phyloP scores from a whole-genome alignment of 169 alveolate genomes.

The Babesia ovata region DNA sequence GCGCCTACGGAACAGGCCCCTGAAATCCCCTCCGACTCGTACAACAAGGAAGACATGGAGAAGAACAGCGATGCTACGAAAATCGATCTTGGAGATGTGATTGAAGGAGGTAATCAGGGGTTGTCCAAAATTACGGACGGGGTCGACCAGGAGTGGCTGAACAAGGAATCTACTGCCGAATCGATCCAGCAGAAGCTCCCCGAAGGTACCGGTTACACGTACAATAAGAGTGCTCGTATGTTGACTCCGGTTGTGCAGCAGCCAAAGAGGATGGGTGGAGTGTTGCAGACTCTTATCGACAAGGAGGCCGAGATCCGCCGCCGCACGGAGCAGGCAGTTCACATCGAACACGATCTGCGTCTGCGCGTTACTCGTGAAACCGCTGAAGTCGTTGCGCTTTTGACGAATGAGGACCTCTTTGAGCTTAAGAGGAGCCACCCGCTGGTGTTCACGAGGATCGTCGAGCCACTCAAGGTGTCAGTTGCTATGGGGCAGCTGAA shows the following conservation, averaged over 20 bases:
- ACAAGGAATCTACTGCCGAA: slow-evolving; percentile 34
- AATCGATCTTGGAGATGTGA: slow-evolving; percentile 10
- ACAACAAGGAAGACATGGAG: slow-evolving; percentile 28
- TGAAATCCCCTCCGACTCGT: not conserved
- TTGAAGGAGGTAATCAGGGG: slow-evolving; percentile 4
- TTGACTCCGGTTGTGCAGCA: slow-evolving; percentile 35
- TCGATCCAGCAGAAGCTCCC: slow-evolving; percentile 48
- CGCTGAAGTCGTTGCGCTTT: slow-evolving; percentile 53
- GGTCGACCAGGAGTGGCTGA: slow-evolving; percentile 39
- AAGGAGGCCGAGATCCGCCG: slow-evolving; percentile 64
- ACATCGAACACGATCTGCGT: slow-evolving; percentile 60
- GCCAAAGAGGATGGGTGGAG: slow-evolving; percentile 64
- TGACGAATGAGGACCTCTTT: slow-evolving; percentile 29
- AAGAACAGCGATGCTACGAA: slow-evolving; percentile 18
- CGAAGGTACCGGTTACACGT: slow-evolving; percentile 39
- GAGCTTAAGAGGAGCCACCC: slow-evolving; percentile 59
- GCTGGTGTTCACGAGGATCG: slow-evolving; percentile 55
- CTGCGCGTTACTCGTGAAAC: slow-evolving; percentile 57
- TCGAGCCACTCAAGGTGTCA: slow-evolving; percentile 52
- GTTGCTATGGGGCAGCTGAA: slow-evolving; percentile 36
- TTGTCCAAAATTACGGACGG: slow-evolving; percentile 45
- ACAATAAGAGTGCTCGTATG: slow-evolving; percentile 37
- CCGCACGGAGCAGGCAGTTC: slow-evolving; percentile 22
- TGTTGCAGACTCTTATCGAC: slow-evolving; percentile 67
- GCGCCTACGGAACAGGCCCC: not conserved